Conservation (phyloP, 177 flowering plant genomes). For the Vitis hybrid region DNA sequence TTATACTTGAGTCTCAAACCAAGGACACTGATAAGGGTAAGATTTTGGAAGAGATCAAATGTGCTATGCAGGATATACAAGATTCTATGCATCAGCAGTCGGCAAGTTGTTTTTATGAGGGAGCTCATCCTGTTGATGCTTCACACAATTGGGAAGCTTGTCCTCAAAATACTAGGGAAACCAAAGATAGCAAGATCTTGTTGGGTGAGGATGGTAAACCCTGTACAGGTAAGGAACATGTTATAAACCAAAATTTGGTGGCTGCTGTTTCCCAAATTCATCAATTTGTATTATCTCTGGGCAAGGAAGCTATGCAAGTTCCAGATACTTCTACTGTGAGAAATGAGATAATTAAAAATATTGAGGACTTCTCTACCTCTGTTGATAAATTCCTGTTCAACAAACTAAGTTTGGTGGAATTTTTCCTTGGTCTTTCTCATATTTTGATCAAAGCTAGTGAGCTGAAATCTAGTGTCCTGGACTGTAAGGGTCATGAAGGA, state of each 20-base stretch:
- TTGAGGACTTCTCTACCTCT: constrained; percentile 54
- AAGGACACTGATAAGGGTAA: constrained; percentile 48
- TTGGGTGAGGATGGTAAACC: constrained; percentile 24
- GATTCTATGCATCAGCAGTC: constrained; percentile 33
- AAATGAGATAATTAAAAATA: constrained; percentile 35
- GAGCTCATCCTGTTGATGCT: constrained; percentile 30
- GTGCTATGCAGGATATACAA: constrained; percentile 46
- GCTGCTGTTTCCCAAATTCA: constrained; percentile 66
- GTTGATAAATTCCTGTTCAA: constrained; percentile 41
- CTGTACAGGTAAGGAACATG: constrained; percentile 13
- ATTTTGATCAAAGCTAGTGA: constrained; percentile 61
- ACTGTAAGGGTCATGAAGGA: constrained; percentile 46
- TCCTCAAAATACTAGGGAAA: constrained; percentile 30
- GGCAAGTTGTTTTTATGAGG: constrained; percentile 25
- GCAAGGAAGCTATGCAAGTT: constrained; percentile 56
- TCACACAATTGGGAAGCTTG: constrained; percentile 24
- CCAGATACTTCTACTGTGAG: constrained; percentile 40
- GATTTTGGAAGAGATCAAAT: constrained; percentile 54
- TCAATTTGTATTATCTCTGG: constrained; percentile 61
- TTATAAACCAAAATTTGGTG: constrained; percentile 35
- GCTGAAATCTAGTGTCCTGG: constrained; percentile 48
- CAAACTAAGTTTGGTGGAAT: constrained; percentile 42
- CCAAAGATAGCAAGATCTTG: constrained; percentile 27
- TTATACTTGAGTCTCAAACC: constrained; percentile 47
- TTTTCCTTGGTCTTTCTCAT: constrained; percentile 66